Base-by-base conservation (phyloP, 208 protist species). In the Leishmania tarentolae region DNA sequence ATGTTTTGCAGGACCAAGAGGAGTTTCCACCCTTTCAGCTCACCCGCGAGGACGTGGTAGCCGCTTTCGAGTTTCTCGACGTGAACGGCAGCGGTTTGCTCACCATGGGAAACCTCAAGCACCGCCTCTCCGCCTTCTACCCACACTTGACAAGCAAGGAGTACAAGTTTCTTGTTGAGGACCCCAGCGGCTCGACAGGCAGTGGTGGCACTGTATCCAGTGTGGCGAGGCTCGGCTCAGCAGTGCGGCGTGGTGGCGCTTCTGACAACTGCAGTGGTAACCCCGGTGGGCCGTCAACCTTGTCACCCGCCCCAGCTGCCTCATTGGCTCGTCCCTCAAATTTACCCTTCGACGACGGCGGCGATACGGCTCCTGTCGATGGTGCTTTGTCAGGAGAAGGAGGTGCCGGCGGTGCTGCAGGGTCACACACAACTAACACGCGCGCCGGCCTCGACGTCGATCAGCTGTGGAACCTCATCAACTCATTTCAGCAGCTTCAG, bases 51-150 rank as follows among this genome's bases (percentile, higher is more conserved):
- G 96, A 99, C 65, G 94, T 99, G 21, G 86, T 91, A 53, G 91
- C 93, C 9, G 97, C 96, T 8, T 99, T 99, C 78, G 87, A 93
- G 52, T 99, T 99, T 76, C 98, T 98, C 81, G 96, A 98, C 83
- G 86, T 97, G 19, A 81, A 91, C 42, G 90, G 91, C 42, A 96
- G 90, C 70, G 95, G 93, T 2, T 59, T 89, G 19, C 81, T 99
- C 59, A 97, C 89, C n/a, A 92, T 93, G 46, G 84, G 85, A n/a
- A 91, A 93, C 61, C 86, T 99, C 15, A 98, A 98, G 88, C 80
- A 86, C 44, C 89, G 96, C 28, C 90, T 99, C 78, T 93, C 92
- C 42, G 94, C 94, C 46, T 99, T 99, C 80, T 98, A 97, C 81
- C 97, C 96, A 7, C 86, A 98, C 63, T 86, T 99, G 82, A 97